Evolutionary conservation across 768 basidiomycete genomes (phyloP).

Genomic region (Boletus pseudo-olivaceus): DNA sequence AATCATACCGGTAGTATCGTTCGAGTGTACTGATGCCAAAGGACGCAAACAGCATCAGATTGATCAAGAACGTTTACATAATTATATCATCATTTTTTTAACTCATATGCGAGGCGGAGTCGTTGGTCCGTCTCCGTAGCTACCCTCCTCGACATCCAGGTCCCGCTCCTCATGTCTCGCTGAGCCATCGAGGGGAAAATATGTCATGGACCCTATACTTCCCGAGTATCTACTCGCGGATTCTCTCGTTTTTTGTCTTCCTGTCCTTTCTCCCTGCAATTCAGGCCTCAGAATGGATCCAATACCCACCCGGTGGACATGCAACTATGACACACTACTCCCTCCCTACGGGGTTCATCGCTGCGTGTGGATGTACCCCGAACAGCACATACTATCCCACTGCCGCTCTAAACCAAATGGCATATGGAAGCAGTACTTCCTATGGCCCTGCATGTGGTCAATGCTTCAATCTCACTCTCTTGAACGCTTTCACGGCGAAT

Average conservation of each 20-base stretch:
- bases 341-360: conserved; percentile 45
- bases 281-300: conserved; percentile 51
- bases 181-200: conserved; percentile 3
- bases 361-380: conserved; percentile 74
- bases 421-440: conserved; percentile 68
- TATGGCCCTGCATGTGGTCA: conserved; percentile 74
- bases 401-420: conserved; percentile 75
- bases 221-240: conserved; percentile 5
- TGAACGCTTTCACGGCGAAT: conserved; percentile 60
- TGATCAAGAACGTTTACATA: too few species aligned
- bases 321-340: conserved; percentile 81
- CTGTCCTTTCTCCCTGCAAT: conserved; percentile 25
- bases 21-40: too few species aligned
- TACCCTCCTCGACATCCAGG: not conserved
- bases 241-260: conserved; percentile 21
- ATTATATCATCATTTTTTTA: too few species aligned
- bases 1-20: too few species aligned
- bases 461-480: conserved; percentile 75
- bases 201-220: conserved; percentile 12
- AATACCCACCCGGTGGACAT: conserved; percentile 56
- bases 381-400: conserved; percentile 69
- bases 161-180: conserved; percentile 19
- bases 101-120: not conserved
- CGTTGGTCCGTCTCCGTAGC: not conserved
- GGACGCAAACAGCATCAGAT: too few species aligned